phyloP scores from a whole-genome alignment of 2,329 filamentous ascomycete species.

The Fusarium pseudocircinatum region DNA sequence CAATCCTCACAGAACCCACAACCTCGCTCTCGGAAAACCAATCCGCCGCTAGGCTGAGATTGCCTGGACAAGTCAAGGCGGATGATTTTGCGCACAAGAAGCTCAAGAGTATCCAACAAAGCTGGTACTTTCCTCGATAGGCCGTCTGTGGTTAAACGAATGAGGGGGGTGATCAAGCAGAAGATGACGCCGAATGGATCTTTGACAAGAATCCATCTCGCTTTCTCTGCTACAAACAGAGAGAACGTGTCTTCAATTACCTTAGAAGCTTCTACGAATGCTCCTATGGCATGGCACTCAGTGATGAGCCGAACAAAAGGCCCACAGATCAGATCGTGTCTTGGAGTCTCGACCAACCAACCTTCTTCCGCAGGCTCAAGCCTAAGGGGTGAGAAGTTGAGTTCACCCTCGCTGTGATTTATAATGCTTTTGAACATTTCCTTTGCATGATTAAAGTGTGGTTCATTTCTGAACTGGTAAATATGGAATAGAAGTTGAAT shows the following conservation, averaged over 20 bases:
- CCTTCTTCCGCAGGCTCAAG: not conserved
- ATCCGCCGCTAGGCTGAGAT: not conserved
- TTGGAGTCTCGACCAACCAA: not conserved
- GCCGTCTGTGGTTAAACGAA: not conserved
- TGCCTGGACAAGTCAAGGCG: not conserved
- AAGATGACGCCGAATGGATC: not conserved
- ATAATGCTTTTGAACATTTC: constrained; percentile 5
- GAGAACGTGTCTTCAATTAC: constrained; percentile 1
- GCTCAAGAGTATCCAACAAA: not conserved
- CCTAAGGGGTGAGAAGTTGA: not conserved
- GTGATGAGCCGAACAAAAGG: constrained; percentile 3
- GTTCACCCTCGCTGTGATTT: not conserved
- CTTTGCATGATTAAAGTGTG: not conserved
- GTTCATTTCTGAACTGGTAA: not conserved
- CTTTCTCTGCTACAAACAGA: not conserved
- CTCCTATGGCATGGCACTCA: not conserved
- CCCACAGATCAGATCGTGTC: not conserved
- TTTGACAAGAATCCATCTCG: not conserved
- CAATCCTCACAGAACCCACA: constrained; percentile 15
- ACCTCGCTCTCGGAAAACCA: constrained; percentile 6
- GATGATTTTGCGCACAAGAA: constrained; percentile 1
- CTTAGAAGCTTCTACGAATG: not conserved
- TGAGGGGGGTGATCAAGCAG: constrained; percentile 1
- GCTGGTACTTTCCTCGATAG: not conserved
- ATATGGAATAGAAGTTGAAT: not conserved